Evolutionary conservation across 2,329 filamentous ascomycete genomes (phyloP).

Genomic region (Trichoderma aggressivum): DNA sequence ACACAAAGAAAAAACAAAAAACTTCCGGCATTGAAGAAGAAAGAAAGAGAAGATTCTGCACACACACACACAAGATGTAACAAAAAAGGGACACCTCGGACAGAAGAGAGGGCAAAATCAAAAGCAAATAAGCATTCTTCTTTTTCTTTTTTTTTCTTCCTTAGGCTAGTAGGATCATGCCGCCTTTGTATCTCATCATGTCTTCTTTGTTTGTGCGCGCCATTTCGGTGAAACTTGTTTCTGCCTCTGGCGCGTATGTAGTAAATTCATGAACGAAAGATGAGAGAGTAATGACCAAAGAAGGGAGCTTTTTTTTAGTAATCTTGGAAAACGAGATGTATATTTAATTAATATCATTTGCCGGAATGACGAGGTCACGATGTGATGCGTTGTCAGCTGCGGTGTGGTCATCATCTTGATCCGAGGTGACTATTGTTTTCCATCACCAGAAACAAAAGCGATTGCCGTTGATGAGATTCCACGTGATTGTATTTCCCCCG

Average conservation of each 20-base stretch:
- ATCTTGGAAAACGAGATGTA: background rate
- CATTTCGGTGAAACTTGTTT: background rate
- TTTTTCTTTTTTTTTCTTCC: background rate
- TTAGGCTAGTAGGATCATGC: slow-evolving; percentile 2
- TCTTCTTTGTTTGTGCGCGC: background rate
- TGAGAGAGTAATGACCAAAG: background rate
- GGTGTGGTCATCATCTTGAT: background rate
- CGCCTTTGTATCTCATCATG: background rate
- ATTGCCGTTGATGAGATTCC: background rate
- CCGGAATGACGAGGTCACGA: background rate
- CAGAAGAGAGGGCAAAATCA: background rate
- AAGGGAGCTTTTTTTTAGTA: background rate
- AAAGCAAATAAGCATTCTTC: slow-evolving; percentile 10
- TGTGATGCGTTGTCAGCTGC: background rate
- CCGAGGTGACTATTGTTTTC: background rate
- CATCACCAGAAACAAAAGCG: too few relatives aligned
- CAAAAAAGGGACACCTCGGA: background rate
- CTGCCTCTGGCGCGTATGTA: background rate
- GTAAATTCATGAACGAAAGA: background rate
- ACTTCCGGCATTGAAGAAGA: background rate
- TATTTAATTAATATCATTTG: background rate
- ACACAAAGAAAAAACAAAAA: background rate
- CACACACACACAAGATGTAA: background rate
- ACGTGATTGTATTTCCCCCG: background rate
- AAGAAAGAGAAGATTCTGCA: background rate